phyloP scores from a whole-genome alignment of 805 yeast genomes.

The Saccharomycopsis guyanensis region DNA sequence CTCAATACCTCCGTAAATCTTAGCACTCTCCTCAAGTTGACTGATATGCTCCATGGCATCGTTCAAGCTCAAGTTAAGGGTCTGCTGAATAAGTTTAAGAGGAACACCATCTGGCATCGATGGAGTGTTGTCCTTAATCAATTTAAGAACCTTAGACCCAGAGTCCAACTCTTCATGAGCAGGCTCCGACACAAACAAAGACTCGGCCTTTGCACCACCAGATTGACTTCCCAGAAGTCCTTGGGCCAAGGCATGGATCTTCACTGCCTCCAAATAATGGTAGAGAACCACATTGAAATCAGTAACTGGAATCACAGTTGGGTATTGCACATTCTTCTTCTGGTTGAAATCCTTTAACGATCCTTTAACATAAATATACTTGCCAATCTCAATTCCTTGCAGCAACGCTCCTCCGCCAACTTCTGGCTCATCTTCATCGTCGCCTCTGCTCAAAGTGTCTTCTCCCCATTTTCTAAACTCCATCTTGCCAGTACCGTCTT shows the following conservation, averaged over 20 bases:
- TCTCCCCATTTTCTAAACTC: slow-evolving; percentile 61
- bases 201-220: slow-evolving; percentile 23
- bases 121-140: slow-evolving; percentile 42
- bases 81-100: slow-evolving; percentile 49
- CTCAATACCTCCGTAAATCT: slow-evolving; percentile 60
- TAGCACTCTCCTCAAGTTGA: slow-evolving; percentile 58
- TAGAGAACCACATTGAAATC: slow-evolving; percentile 64
- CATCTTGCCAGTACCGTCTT: slow-evolving; percentile 69
- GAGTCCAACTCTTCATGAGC: slow-evolving; percentile 27
- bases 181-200: slow-evolving; percentile 39
- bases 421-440: slow-evolving; percentile 23
- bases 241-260: slow-evolving; percentile 46
- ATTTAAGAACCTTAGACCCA: slow-evolving; percentile 40
- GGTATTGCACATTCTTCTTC: slow-evolving; percentile 57
- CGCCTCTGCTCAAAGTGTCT: slow-evolving; percentile 29
- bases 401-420: slow-evolving; percentile 25
- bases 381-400: slow-evolving; percentile 36
- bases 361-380: slow-evolving; percentile 55
- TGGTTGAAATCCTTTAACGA: slow-evolving; percentile 52
- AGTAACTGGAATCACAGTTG: slow-evolving; percentile 46
- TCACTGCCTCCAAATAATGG: slow-evolving; percentile 59
- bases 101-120: slow-evolving; percentile 76
- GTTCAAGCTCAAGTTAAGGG: slow-evolving; percentile 41
- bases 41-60: slow-evolving; percentile 44
- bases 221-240: slow-evolving; percentile 31